Percentiles rank a stretch among this genome's conserved stretches.
These are phyloP conservation scores for Pseudogymnoascus sp. DNA, from an alignment of 2,329 filamentous ascomycete species.

Conservation along the genomic window DNA sequence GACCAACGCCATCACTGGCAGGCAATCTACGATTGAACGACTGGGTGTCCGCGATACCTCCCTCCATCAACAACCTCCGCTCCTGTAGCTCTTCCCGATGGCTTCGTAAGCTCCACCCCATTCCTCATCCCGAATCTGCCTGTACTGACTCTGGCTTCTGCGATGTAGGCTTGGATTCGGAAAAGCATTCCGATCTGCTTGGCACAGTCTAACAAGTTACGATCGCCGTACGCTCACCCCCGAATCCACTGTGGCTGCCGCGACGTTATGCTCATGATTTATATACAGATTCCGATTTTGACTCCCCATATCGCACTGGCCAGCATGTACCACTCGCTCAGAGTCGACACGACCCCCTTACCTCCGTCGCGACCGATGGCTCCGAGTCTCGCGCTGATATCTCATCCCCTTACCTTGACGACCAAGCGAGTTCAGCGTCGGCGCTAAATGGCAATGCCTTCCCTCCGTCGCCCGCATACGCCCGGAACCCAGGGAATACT, in stretches of 20 bases:
- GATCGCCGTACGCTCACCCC: slow-evolving; percentile 49
- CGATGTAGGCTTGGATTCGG: slow-evolving; percentile 38
- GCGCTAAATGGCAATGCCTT: slow-evolving; percentile 49
- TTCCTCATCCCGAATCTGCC: not conserved
- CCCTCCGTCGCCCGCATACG: slow-evolving; percentile 29
- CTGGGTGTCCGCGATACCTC: slow-evolving; percentile 9
- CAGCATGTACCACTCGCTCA: slow-evolving; percentile 82
- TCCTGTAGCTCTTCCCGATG: slow-evolving; percentile 5
- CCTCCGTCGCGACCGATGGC: slow-evolving; percentile 76
- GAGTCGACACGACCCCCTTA: slow-evolving; percentile 71
- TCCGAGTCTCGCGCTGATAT: slow-evolving; percentile 83
- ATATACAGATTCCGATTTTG: slow-evolving; percentile 72
- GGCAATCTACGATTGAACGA: slow-evolving; percentile 9
- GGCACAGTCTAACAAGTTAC: slow-evolving; percentile 72
- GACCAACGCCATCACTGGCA: slow-evolving; percentile 6
- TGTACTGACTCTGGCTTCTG: not conserved
- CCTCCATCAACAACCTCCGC: slow-evolving; percentile 3
- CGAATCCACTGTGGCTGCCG: slow-evolving; percentile 42
- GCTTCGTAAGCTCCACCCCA: slow-evolving; percentile 8
- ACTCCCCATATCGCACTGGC: slow-evolving; percentile 87
- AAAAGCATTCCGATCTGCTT: slow-evolving; percentile 73
- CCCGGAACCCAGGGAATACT: slow-evolving; percentile 44
- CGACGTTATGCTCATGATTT: slow-evolving; percentile 28
- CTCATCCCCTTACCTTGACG: slow-evolving; percentile 68
- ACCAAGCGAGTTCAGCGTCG: slow-evolving; percentile 46